Base-by-base conservation (phyloP, 1,284 basidiomycete species). In the Leccinum discolor region DNA sequence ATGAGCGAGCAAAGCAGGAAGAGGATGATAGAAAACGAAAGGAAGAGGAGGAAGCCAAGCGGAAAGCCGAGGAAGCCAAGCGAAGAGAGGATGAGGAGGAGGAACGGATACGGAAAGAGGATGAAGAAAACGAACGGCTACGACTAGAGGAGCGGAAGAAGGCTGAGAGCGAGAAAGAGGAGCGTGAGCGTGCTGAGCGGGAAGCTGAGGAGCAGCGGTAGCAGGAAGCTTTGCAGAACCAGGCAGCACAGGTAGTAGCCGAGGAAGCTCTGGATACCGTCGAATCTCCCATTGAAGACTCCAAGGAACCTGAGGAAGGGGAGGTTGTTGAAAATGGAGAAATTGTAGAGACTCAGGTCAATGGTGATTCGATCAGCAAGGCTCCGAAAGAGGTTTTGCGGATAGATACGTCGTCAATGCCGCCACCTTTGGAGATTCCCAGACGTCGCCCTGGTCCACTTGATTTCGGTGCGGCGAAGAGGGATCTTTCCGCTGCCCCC, bases 351-450 rank as follows among this genome's bases (percentile, higher is more conserved):
- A 42, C 40, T 14, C 40, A 42, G 40, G 40, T 42, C 16, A 42
- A 42, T 42, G 40, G 40, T 42, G 40, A 42, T 42, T 42, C 40
- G 40, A 42, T 16, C 14, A 42, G 40, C 40, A 42, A 42, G 40
- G 40, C 40, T 42, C 40, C 7, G 40, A 42, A 42, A 42, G 40
- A 42, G 40, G 14, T 42, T 42, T 42, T 42, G 40, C 40, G 40
- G 40, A 42, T 42, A 76, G 87, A 88, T 71, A 91, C 89, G 2
- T 68, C 79, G 12, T 78, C 76, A 29, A 78, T 79, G 70, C 76
- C 77, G 58, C 72, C 77, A 18, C 71, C 78, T 40, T 75, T 80
- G 12, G 73, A 77, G 61, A 76, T 79, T 38, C 69, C 73, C 50
- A 50, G 47, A 50, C 47, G 5, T 50, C 18, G 18, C 18, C 47